A percentile compares a stretch with the other conserved stretches of the same genome.
Conservation (phyloP, 306 rosid genomes). For the Prunus mongolica region DNA sequence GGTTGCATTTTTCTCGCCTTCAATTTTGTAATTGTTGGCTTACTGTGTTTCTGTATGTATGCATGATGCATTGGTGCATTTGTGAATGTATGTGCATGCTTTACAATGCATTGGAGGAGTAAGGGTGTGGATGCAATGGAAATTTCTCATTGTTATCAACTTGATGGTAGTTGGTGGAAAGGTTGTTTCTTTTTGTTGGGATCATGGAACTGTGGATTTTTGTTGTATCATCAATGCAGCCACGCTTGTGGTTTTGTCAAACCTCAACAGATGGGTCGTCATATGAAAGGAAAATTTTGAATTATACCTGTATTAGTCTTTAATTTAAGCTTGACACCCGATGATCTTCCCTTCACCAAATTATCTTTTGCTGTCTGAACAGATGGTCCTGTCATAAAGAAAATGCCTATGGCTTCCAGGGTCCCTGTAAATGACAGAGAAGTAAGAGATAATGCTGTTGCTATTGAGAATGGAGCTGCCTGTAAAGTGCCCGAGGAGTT, state of each 20-base stretch:
- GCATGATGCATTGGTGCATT: too few relatives aligned
- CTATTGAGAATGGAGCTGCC: slow-evolving; percentile 26
- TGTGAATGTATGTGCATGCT: background rate
- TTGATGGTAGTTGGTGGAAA: background rate
- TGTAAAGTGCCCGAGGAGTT: slow-evolving; percentile 56
- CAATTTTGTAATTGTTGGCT: background rate
- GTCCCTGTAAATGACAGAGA: slow-evolving; percentile 20
- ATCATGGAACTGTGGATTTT: background rate
- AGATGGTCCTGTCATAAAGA: slow-evolving; percentile 46
- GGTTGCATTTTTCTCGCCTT: background rate
- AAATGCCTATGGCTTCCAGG: slow-evolving; percentile 28
- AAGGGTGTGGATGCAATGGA: background rate
- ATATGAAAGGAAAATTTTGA: background rate
- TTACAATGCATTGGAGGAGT: background rate
- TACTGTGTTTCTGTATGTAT: background rate
- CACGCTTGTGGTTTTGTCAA: background rate
- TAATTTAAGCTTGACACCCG: background rate
- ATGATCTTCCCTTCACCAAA: slow-evolving; percentile 9
- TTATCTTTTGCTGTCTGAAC: slow-evolving; percentile 35
- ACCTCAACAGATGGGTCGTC: background rate
- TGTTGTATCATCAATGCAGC: too few relatives aligned
- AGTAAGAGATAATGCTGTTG: slow-evolving; percentile 31
- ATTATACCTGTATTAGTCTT: background rate
- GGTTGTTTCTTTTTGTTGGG: background rate
- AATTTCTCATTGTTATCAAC: background rate